Evolutionary conservation across 495 filamentous ascomycete species (phyloP).

Genomic region (Penicillium cataractarum): DNA sequence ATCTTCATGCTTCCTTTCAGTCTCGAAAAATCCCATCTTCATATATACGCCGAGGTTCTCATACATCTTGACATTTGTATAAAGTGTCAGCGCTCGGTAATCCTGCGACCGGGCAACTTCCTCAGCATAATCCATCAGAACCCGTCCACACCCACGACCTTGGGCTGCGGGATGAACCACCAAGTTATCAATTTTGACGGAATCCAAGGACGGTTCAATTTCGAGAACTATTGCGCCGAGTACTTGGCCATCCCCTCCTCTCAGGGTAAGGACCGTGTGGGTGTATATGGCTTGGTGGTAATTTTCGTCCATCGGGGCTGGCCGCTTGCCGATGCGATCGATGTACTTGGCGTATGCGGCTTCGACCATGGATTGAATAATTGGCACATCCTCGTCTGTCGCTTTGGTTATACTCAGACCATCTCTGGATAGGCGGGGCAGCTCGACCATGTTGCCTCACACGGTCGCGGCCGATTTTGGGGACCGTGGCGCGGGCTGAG

Average conservation of each 20-base stretch:
- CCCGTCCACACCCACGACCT: conserved; percentile 36
- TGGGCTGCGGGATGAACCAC: conserved; percentile 36
- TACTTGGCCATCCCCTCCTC: neutral
- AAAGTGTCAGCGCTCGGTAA: conserved; percentile 26
- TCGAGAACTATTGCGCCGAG: conserved; percentile 24
- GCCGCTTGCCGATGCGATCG: conserved; percentile 38
- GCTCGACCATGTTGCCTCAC: neutral
- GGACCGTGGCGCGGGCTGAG: neutral
- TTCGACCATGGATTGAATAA: conserved; percentile 33
- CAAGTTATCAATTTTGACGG: conserved; percentile 34
- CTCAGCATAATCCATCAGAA: conserved; percentile 30
- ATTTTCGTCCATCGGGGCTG: conserved; percentile 38
- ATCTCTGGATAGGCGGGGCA: conserved; percentile 7
- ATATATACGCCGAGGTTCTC: conserved; percentile 41
- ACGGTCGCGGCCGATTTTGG: neutral
- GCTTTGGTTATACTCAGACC: conserved; percentile 25
- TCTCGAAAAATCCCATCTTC: conserved; percentile 40
- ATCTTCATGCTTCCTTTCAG: conserved; percentile 29
- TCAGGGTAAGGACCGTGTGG: conserved; percentile 22
- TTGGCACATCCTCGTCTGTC: conserved; percentile 25
- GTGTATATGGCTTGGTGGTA: conserved; percentile 26
- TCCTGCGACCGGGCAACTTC: conserved; percentile 6
- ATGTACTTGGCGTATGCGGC: conserved; percentile 43
- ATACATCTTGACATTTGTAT: conserved; percentile 44
- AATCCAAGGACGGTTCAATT: conserved; percentile 7